Conservation (phyloP, 129 eudicot genomes). For the Oenanthe sinensis region DNA sequence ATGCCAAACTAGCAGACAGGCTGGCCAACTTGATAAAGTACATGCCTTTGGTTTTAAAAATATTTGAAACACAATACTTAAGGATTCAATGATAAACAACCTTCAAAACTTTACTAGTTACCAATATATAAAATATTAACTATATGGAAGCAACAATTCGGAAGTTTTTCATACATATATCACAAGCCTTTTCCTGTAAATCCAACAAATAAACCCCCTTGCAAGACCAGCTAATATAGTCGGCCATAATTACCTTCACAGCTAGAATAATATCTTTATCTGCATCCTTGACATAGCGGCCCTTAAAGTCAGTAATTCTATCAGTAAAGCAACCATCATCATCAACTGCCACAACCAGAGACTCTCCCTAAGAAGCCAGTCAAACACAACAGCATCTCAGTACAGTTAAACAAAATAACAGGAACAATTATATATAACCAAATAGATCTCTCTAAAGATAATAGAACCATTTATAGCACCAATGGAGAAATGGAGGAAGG, state of each 20-base stretch:
- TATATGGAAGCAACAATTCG: neutral
- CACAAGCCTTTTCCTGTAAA: neutral
- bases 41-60: neutral
- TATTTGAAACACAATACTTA: neutral
- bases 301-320: slow-evolving; percentile 47
- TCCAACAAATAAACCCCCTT: neutral
- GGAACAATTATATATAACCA: neutral
- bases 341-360: slow-evolving; percentile 73
- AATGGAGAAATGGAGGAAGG: neutral
- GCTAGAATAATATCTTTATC: slow-evolving; percentile 67
- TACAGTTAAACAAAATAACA: neutral
- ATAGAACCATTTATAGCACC: neutral
- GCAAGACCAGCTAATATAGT: neutral
- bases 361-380: slow-evolving; percentile 44
- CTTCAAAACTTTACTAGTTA: neutral
- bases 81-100: neutral
- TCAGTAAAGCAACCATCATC: slow-evolving; percentile 84
- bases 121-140: neutral
- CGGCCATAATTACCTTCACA: slow-evolving; percentile 44
- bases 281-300: slow-evolving; percentile 67
- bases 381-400: neutral
- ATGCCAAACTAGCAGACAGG: neutral
- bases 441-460: neutral
- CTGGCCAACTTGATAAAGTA: neutral
- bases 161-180: neutral